Evolutionary conservation across 2,329 filamentous ascomycete species (phyloP).

Genomic region (Tympanopsis confertula): DNA sequence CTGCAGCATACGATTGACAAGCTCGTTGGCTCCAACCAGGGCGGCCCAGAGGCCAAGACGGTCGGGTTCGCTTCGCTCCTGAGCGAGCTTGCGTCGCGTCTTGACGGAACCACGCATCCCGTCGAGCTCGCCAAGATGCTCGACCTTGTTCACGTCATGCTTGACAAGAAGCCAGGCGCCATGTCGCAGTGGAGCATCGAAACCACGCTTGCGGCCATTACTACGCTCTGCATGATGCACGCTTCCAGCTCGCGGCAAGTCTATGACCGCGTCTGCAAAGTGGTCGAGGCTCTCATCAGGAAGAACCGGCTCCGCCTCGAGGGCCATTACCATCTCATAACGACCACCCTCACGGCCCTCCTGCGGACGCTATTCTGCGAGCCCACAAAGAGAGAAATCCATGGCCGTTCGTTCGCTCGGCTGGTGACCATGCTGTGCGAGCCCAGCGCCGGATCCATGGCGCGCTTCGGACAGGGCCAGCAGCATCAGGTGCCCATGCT

Average conservation of each 20-base stretch:
- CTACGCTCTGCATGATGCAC: slow-evolving; percentile 16
- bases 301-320: slow-evolving; percentile 49
- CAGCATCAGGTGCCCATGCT: slow-evolving; percentile 31
- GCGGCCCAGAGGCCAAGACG: slow-evolving; percentile 7
- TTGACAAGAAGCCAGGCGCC: slow-evolving; percentile 34
- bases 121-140: slow-evolving; percentile 24
- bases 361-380: slow-evolving; percentile 36
- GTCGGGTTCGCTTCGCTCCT: slow-evolving; percentile 29
- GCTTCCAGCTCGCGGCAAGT: slow-evolving; percentile 10
- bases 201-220: slow-evolving; percentile 32
- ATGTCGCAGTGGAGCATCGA: slow-evolving; percentile 50
- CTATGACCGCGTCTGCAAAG: slow-evolving; percentile 31
- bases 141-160: slow-evolving; percentile 28
- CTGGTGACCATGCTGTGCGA: slow-evolving; percentile 49
- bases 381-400: slow-evolving; percentile 20
- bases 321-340: slow-evolving; percentile 48
- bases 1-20: background rate
- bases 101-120: slow-evolving; percentile 15
- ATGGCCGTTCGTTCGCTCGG: slow-evolving; percentile 39
- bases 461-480: slow-evolving; percentile 21
- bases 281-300: slow-evolving; percentile 43
- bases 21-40: slow-evolving; percentile 3
- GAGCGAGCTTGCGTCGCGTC: slow-evolving; percentile 21
- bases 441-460: slow-evolving; percentile 42
- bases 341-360: slow-evolving; percentile 41